Evolutionary conservation across 345 rosid genomes (phyloP).

Genomic region (Conringia planisiliqua): DNA sequence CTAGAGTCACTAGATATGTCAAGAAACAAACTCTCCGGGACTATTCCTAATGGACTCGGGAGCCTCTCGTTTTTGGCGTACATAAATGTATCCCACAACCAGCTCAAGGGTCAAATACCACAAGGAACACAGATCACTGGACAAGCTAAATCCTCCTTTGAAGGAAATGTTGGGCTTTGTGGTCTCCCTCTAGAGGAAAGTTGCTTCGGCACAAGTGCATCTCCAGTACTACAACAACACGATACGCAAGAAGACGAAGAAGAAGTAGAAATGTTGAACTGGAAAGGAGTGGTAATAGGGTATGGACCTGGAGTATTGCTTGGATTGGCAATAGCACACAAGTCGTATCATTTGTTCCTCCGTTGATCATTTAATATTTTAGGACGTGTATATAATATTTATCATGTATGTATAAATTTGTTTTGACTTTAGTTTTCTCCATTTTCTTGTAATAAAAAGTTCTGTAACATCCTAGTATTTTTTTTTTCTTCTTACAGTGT

Average conservation of each 20-base stretch:
- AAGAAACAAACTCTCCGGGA: slow-evolving; percentile 2
- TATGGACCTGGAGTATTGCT: neutral
- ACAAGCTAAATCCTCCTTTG: neutral
- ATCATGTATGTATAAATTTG: too few relatives aligned
- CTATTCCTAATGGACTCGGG: neutral
- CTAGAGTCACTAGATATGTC: slow-evolving; percentile 10
- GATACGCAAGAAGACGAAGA: neutral
- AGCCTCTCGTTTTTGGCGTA: neutral
- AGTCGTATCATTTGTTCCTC: neutral
- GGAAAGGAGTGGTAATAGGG: neutral
- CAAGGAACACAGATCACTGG: neutral
- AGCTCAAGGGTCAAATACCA: neutral
- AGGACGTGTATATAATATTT: neutral
- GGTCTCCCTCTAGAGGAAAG: neutral
- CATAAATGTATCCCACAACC: neutral
- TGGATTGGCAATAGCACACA: neutral
- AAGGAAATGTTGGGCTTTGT: neutral
- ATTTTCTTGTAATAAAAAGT: too few relatives aligned
- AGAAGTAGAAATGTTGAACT: neutral
- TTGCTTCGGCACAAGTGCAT: neutral
- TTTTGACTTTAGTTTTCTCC: too few relatives aligned
- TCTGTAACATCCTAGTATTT: too few relatives aligned
- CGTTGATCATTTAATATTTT: neutral
- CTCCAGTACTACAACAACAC: neutral
- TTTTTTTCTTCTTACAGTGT: too few relatives aligned